phyloP scores from a whole-genome alignment of 495 filamentous ascomycete genomes.

The Immersiella caudata region DNA sequence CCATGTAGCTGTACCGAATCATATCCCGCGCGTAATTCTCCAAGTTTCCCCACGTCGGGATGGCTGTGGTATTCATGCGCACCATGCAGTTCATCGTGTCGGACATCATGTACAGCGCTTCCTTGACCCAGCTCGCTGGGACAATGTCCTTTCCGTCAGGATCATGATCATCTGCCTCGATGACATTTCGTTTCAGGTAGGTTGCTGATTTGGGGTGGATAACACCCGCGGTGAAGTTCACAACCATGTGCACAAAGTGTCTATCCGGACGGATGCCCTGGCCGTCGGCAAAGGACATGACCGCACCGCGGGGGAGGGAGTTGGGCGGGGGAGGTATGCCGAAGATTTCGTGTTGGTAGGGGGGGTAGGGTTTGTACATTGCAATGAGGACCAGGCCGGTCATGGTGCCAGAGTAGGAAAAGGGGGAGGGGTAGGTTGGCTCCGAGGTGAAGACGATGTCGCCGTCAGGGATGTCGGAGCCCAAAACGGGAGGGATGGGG shows the following conservation, averaged over 20 bases:
- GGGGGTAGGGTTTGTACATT: background rate
- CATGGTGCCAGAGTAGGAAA: slow-evolving; percentile 10
- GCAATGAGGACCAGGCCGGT: background rate
- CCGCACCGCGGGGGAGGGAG: background rate
- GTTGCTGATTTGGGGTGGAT: background rate
- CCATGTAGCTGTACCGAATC: slow-evolving; percentile 7
- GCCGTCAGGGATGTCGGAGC: background rate
- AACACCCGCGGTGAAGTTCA: slow-evolving; percentile 12
- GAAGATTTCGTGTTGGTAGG: slow-evolving; percentile 3
- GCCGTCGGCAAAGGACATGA: background rate
- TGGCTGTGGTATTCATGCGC: background rate
- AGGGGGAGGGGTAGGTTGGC: slow-evolving; percentile 11
- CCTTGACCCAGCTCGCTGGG: background rate
- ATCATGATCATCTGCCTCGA: background rate
- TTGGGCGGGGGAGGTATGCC: background rate
- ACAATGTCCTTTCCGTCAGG: background rate
- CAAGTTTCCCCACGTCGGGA: background rate
- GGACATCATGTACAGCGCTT: slow-evolving; percentile 9
- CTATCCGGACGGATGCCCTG: background rate
- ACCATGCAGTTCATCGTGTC: background rate
- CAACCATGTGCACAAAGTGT: background rate
- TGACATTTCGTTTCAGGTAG: slow-evolving; percentile 3
- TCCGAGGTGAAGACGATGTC: background rate
- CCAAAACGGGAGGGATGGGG: background rate
- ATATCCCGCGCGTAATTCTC: background rate